These are phyloP conservation scores for Ananas comosus DNA, from an alignment of 176 grass and related monocot species.

Conservation along the genomic window DNA sequence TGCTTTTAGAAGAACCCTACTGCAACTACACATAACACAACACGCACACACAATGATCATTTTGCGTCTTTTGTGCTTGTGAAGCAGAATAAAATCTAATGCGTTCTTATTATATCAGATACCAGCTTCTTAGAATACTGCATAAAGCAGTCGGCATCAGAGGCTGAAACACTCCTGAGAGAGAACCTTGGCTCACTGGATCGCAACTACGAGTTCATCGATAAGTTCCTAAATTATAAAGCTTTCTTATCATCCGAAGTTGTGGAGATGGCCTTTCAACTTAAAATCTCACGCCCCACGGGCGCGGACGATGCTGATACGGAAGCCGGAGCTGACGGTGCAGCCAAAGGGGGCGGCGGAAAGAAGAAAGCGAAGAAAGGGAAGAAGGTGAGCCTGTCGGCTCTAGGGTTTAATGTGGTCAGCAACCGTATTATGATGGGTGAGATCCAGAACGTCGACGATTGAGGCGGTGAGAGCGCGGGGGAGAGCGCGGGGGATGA, in stretches of 20 bases:
- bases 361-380: slow-evolving; percentile 98
- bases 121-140: slow-evolving; percentile 90
- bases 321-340: slow-evolving; percentile 18
- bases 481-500: neutral
- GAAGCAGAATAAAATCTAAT: neutral
- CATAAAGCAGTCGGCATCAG: slow-evolving; percentile 61
- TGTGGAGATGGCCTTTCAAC: slow-evolving; percentile 67
- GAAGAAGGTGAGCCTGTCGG: slow-evolving; percentile 69
- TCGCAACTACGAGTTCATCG: slow-evolving; percentile 60
- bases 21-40: too few species aligned
- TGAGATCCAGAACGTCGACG: slow-evolving; percentile 75
- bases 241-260: slow-evolving; percentile 77
- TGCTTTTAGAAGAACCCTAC: too few species aligned
- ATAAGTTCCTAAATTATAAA: slow-evolving; percentile 91
- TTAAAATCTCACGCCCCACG: slow-evolving; percentile 10
- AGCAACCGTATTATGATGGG: slow-evolving; percentile 99
- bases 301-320: slow-evolving; percentile 22
- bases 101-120: slow-evolving; percentile 30
- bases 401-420: slow-evolving; percentile 90
- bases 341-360: slow-evolving; percentile 22
- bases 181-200: slow-evolving; percentile 84
- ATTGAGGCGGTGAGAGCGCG: slow-evolving; percentile 28
- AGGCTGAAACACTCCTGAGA: slow-evolving; percentile 59
- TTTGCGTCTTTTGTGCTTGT: neutral
- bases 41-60: too few species aligned